phyloP scores from a whole-genome alignment of 2,329 filamentous ascomycete genomes.

The Paraconiothyrium sp. region DNA sequence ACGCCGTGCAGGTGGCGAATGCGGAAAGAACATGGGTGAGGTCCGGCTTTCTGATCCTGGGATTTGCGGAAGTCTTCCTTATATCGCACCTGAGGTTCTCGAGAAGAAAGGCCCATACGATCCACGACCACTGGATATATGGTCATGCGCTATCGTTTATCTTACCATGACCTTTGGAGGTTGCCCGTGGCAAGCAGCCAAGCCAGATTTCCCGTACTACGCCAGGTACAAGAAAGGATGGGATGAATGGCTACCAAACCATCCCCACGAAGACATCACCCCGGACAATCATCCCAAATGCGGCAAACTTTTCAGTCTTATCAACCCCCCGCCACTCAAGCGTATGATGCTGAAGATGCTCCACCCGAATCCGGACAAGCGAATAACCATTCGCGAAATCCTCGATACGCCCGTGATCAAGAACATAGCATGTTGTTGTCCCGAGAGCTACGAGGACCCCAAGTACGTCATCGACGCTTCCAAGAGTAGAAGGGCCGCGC shows the following conservation, averaged over 20 bases:
- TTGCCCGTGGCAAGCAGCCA: conserved; percentile 78
- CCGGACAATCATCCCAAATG: conserved; percentile 71
- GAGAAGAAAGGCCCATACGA: conserved; percentile 74
- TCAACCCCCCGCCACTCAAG: conserved; percentile 71
- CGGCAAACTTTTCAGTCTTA: conserved; percentile 71
- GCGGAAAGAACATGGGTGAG: conserved; percentile 76
- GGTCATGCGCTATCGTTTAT: conserved; percentile 86
- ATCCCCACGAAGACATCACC: conserved; percentile 60
- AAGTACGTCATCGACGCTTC: conserved; percentile 68
- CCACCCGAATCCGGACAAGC: conserved; percentile 76
- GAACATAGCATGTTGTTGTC: conserved; percentile 80
- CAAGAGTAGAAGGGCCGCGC: conserved; percentile 45
- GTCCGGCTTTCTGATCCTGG: conserved; percentile 78
- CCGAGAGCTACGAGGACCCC: conserved; percentile 73
- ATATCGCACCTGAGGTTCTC: conserved; percentile 87
- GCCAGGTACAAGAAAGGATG: conserved; percentile 72
- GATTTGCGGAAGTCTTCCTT: conserved; percentile 85
- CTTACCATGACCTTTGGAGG: conserved; percentile 77
- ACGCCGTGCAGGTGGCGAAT: conserved; percentile 75
- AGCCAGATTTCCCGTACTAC: conserved; percentile 65
- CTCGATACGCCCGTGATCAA: conserved; percentile 77
- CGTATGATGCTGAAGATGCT: conserved; percentile 82
- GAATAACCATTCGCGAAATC: conserved; percentile 74
- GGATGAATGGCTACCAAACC: conserved; percentile 71
- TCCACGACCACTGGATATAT: conserved; percentile 82